Conservation (phyloP, 331 rosid species). For the Malus hybrid region DNA sequence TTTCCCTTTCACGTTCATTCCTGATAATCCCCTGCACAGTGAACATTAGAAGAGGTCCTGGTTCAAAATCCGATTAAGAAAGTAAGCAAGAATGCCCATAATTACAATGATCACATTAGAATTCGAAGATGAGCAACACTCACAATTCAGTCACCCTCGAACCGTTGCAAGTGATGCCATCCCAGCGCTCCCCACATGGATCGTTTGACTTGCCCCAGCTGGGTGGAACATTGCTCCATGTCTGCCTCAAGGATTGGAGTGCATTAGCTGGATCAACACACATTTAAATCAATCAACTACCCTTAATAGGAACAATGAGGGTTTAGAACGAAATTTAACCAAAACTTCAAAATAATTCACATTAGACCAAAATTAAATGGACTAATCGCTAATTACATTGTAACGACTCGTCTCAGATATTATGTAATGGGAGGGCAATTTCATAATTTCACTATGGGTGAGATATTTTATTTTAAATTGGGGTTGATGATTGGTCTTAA, state of each 20-base stretch:
- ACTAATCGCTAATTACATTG: not conserved
- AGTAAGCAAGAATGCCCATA: not conserved
- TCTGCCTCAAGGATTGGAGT: constrained; percentile 40
- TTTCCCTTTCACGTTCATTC: constrained; percentile 69
- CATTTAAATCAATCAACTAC: not conserved
- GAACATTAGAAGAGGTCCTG: not conserved
- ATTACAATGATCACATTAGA: not conserved
- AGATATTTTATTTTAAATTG: too few relatives aligned
- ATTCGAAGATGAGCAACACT: constrained; percentile 4
- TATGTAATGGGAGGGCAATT: too few relatives aligned
- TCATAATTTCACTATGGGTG: too few relatives aligned
- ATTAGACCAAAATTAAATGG: not conserved
- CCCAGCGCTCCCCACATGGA: constrained; percentile 84
- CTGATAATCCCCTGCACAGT: constrained; percentile 59
- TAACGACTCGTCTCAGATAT: too few relatives aligned
- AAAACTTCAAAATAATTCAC: not conserved
- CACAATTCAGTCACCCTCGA: constrained; percentile 82
- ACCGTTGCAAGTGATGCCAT: constrained; percentile 71
- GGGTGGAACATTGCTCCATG: constrained; percentile 65
- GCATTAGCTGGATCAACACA: constrained; percentile 37
- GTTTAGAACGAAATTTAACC: not conserved
- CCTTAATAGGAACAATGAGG: not conserved
- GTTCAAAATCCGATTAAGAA: not conserved
- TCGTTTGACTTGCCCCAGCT: constrained; percentile 72
- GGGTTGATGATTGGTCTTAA: too few relatives aligned